A percentile compares a stretch with the other conserved stretches of the same genome.
These are phyloP conservation scores for Trebouxia sp. DNA, from an alignment of 139 green algal species.

Conservation along the genomic window DNA sequence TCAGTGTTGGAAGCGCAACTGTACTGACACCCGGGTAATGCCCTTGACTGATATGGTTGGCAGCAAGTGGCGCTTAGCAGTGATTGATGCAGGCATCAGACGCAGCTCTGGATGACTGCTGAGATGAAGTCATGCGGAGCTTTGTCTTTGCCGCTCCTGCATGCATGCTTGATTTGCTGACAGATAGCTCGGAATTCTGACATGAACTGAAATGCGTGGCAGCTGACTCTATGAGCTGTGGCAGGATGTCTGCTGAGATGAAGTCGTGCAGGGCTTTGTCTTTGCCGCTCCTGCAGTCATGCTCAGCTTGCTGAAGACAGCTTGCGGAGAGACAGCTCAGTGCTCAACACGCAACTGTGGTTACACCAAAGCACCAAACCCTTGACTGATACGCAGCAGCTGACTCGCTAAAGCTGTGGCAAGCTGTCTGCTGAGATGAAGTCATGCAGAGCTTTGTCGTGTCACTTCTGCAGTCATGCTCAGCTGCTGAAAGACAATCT, in stretches of 20 bases:
- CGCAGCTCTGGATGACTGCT: too few relatives aligned
- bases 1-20: not conserved
- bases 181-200: too few relatives aligned
- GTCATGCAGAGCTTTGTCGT: constrained; percentile 39
- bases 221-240: constrained; percentile 41
- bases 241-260: constrained; percentile 44
- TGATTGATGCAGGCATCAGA: too few relatives aligned
- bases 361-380: too few relatives aligned
- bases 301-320: too few relatives aligned
- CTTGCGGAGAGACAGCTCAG: too few relatives aligned
- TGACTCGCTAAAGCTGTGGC: constrained; percentile 44
- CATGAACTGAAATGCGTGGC: too few relatives aligned
- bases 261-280: constrained; percentile 41
- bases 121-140: constrained; percentile 34
- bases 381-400: too few relatives aligned
- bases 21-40: not conserved
- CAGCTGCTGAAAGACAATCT: too few relatives aligned
- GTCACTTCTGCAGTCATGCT: constrained; percentile 33
- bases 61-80: too few relatives aligned
- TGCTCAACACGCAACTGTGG: too few relatives aligned
- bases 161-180: too few relatives aligned
- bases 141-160: constrained; percentile 38
- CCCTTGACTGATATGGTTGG: not conserved
- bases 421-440: constrained; percentile 40
- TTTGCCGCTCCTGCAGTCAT: constrained; percentile 34